Conservation (phyloP, 441 rosid genomes). For the Flueggea neowawraea region DNA sequence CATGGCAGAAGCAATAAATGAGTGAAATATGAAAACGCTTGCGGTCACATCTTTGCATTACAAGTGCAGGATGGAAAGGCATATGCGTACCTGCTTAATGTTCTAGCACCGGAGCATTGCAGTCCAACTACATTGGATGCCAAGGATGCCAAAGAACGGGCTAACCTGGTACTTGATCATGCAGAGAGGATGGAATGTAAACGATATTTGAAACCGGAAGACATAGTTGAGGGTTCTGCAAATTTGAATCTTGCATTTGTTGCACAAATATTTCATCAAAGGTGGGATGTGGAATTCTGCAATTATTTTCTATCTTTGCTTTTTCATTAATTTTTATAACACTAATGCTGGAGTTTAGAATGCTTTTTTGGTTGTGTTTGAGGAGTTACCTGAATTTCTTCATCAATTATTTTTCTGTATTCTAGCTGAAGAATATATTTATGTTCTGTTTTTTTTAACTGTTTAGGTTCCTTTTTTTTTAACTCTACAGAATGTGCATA, state of each 20-base stretch:
- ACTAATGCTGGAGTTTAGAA: neutral
- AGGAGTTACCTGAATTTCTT: neutral
- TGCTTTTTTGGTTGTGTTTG: neutral
- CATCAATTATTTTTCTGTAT: too few species aligned
- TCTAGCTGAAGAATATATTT: too few species aligned
- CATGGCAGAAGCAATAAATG: too few species aligned
- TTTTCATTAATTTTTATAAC: neutral
- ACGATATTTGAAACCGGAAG: slow-evolving; percentile 82
- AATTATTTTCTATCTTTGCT: neutral
- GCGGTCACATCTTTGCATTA: slow-evolving; percentile 16
- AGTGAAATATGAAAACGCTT: slow-evolving; percentile 5
- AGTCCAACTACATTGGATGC: slow-evolving; percentile 53
- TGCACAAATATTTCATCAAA: slow-evolving; percentile 88
- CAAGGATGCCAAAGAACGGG: slow-evolving; percentile 75
- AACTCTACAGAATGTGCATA: neutral
- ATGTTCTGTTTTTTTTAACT: too few species aligned
- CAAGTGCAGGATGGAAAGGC: slow-evolving; percentile 90
- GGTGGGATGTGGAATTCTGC: slow-evolving; percentile 32
- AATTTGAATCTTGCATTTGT: slow-evolving; percentile 97
- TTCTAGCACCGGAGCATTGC: slow-evolving; percentile 92
- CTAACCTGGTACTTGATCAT: slow-evolving; percentile 76
- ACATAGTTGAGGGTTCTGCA: slow-evolving; percentile 88
- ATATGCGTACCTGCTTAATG: slow-evolving; percentile 90
- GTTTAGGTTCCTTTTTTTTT: too few species aligned
- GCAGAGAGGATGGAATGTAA: slow-evolving; percentile 95